These are phyloP conservation scores for Fusarium avenaceum DNA, from an alignment of 2,329 filamentous ascomycete genomes.

Conservation along the genomic window DNA sequence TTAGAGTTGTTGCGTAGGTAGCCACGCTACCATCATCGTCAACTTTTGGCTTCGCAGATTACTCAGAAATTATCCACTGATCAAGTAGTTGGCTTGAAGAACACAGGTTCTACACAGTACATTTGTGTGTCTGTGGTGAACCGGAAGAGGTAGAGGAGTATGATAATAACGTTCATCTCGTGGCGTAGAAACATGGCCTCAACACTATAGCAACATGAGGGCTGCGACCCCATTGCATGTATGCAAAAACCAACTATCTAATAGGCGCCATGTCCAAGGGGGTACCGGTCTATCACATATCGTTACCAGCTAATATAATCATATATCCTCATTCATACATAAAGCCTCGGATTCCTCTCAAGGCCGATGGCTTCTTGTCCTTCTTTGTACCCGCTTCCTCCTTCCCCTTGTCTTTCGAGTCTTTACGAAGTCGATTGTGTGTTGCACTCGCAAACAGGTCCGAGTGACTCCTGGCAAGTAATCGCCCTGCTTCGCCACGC, in stretches of 20 bases:
- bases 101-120: too few relatives aligned
- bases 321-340: slow-evolving; percentile 47
- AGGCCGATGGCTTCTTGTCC: slow-evolving; percentile 55
- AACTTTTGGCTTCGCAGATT: too few relatives aligned
- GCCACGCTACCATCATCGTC: too few relatives aligned
- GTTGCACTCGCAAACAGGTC: slow-evolving; percentile 58
- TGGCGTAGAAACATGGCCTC: too few relatives aligned
- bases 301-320: slow-evolving; percentile 6
- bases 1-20: too few relatives aligned
- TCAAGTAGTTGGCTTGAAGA: too few relatives aligned
- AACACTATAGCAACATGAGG: too few relatives aligned
- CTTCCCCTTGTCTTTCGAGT: slow-evolving; percentile 62
- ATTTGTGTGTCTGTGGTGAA: too few relatives aligned
- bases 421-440: slow-evolving; percentile 63
- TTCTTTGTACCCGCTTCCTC: slow-evolving; percentile 56
- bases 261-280: slow-evolving; percentile 5
- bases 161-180: too few relatives aligned
- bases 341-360: slow-evolving; percentile 60
- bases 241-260: not conserved
- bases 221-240: not conserved
- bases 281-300: not conserved
- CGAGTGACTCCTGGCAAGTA: slow-evolving; percentile 41
- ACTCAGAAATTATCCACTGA: too few relatives aligned
- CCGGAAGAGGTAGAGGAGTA: too few relatives aligned
- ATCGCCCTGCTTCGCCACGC: slow-evolving; percentile 57